These are phyloP conservation scores for Apiotrichum brassicae DNA, from an alignment of 1,284 basidiomycete genomes.

Conservation along the genomic window DNA sequence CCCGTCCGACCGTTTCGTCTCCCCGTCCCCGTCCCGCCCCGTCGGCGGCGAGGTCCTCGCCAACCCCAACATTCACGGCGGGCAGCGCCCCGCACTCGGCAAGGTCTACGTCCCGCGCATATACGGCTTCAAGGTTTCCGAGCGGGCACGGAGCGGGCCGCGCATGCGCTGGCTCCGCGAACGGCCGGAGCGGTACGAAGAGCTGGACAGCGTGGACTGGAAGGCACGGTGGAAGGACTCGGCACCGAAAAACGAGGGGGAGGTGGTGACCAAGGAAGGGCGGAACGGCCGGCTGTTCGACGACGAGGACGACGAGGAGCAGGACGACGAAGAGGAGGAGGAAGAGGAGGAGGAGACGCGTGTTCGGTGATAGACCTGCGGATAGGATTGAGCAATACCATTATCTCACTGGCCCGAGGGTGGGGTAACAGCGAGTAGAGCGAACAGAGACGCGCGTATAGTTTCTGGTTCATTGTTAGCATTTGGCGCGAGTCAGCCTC, in stretches of 20 bases:
- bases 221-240: slow-evolving; percentile 67
- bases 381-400: too few relatives aligned
- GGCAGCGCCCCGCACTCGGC: slow-evolving; percentile 64
- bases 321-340: slow-evolving; percentile 31
- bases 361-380: not conserved
- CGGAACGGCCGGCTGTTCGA: slow-evolving; percentile 32
- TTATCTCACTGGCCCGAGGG: too few relatives aligned
- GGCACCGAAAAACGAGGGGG: not conserved
- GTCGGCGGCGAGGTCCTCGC: slow-evolving; percentile 32
- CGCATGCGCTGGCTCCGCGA: slow-evolving; percentile 93
- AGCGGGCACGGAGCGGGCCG: slow-evolving; percentile 72
- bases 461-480: not conserved
- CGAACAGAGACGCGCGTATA: not conserved
- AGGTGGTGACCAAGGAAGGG: slow-evolving; percentile 5
- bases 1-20: slow-evolving; percentile 8
- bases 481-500: slow-evolving; percentile 1
- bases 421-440: too few relatives aligned
- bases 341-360: slow-evolving; percentile 28
- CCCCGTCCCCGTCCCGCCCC: slow-evolving; percentile 17
- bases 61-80: slow-evolving; percentile 76
- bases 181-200: slow-evolving; percentile 69
- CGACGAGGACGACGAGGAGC: slow-evolving; percentile 30
- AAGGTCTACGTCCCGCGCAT: slow-evolving; percentile 88
- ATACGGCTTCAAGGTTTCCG: slow-evolving; percentile 64
- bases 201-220: slow-evolving; percentile 80